Evolutionary conservation across 2,329 filamentous ascomycete genomes (phyloP).

Genomic region (Beauveria scarabaeidicola): DNA sequence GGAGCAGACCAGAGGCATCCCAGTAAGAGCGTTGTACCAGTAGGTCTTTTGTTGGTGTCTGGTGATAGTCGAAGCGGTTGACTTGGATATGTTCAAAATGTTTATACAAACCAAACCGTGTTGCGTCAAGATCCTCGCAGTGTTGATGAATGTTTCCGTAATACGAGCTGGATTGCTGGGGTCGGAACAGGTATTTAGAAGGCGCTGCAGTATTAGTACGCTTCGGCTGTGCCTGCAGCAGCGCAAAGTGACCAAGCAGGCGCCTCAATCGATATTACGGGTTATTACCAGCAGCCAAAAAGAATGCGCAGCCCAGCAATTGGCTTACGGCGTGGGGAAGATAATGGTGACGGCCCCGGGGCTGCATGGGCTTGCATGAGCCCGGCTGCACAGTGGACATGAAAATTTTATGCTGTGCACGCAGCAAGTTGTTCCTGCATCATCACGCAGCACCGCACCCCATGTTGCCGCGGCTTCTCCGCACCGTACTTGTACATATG

Average conservation of each 20-base stretch:
- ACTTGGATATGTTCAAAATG: background rate
- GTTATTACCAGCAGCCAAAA: background rate
- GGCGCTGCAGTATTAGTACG: too few relatives aligned
- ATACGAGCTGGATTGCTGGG: too few relatives aligned
- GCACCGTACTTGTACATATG: background rate
- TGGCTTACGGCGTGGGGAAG: background rate
- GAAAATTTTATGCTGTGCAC: background rate
- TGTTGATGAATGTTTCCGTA: too few relatives aligned
- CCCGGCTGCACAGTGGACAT: background rate
- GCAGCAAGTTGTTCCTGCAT: background rate
- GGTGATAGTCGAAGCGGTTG: background rate
- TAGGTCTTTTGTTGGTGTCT: background rate
- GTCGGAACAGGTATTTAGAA: too few relatives aligned
- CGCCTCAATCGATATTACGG: slow-evolving; percentile 1
- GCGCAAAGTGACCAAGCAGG: background rate
- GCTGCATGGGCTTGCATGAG: background rate
- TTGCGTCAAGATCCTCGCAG: too few relatives aligned
- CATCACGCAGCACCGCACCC: background rate
- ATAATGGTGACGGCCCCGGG: background rate
- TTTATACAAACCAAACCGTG: too few relatives aligned
- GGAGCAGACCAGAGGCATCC: background rate
- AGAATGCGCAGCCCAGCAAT: background rate
- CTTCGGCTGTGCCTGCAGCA: background rate
- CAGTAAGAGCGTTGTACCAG: too few relatives aligned
- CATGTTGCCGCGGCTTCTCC: background rate